A percentile compares a stretch with the other conserved stretches of the same genome.
phyloP scores from a whole-genome alignment of 169 alveolate genomes.

The Plasmodium ovale region DNA sequence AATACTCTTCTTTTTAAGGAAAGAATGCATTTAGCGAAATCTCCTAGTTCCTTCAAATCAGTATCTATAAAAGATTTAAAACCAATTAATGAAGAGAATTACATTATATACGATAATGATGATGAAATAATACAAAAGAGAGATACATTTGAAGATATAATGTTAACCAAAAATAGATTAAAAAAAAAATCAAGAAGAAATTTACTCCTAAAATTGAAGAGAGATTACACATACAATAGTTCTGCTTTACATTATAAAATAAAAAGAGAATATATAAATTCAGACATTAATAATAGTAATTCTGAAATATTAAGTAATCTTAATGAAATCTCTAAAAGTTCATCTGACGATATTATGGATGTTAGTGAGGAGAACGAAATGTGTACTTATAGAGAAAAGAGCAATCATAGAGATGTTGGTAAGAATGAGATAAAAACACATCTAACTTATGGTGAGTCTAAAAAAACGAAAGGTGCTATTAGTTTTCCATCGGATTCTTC shows the following conservation, averaged over 20 bases:
- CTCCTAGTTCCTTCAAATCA: conserved; percentile 58
- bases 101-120: conserved; percentile 71
- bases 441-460: conserved; percentile 25
- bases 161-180: conserved; percentile 74
- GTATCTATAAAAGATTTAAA: conserved; percentile 67
- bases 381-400: background rate
- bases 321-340: conserved; percentile 37
- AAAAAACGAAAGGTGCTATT: conserved; percentile 72
- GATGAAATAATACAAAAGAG: conserved; percentile 73
- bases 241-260: conserved; percentile 63
- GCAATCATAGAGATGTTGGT: conserved; percentile 30
- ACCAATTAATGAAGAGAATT: conserved; percentile 76
- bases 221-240: conserved; percentile 70
- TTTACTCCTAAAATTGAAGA: conserved; percentile 57
- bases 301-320: conserved; percentile 67
- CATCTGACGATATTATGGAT: conserved; percentile 26
- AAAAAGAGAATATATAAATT: conserved; percentile 68
- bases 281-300: conserved; percentile 72
- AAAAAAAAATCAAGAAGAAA: conserved; percentile 75
- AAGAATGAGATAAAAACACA: conserved; percentile 24
- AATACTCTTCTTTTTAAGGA: conserved; percentile 70
- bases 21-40: conserved; percentile 56
- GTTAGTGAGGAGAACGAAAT: background rate
- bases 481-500: conserved; percentile 75
- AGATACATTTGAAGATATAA: conserved; percentile 76